phyloP scores from a whole-genome alignment of 495 filamentous ascomycete species.

The Mytilinidion resinicola region DNA sequence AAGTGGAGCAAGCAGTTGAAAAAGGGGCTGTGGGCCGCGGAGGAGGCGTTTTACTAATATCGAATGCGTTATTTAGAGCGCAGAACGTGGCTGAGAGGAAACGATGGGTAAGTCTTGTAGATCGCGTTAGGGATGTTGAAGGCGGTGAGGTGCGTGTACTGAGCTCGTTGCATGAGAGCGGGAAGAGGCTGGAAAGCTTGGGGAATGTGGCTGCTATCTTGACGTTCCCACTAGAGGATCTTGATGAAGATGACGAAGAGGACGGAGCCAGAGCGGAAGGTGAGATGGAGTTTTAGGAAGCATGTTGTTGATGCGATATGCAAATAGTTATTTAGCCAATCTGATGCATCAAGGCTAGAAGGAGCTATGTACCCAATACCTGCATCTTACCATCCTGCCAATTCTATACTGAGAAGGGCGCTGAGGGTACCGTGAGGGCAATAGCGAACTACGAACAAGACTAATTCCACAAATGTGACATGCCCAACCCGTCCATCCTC shows the following conservation, averaged over 20 bases:
- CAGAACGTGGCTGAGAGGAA: constrained; percentile 74
- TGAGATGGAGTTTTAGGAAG: constrained; percentile 6
- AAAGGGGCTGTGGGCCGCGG: constrained; percentile 85
- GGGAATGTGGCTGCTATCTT: constrained; percentile 86
- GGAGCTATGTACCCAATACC: no score
- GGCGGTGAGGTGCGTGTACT: constrained; percentile 84
- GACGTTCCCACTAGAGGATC: constrained; percentile 75
- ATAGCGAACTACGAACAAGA: no score
- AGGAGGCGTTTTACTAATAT: constrained; percentile 77
- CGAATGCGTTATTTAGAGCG: constrained; percentile 76
- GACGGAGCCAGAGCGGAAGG: constrained; percentile 32
- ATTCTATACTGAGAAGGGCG: no score
- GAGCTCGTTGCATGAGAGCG: constrained; percentile 92
- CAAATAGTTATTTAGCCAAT: neutral
- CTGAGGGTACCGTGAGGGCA: no score
- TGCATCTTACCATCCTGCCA: no score
- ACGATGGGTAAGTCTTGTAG: constrained; percentile 78
- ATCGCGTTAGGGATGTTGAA: constrained; percentile 74
- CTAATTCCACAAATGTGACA: no score
- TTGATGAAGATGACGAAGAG: constrained; percentile 63
- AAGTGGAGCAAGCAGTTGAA: constrained; percentile 79
- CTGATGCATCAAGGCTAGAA: no score
- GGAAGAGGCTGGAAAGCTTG: constrained; percentile 72
- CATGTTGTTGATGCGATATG: neutral
- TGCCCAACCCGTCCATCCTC: no score